Base-by-base conservation (phyloP, 1,284 basidiomycete genomes). In the Erythrobasidium hasegawianum region DNA sequence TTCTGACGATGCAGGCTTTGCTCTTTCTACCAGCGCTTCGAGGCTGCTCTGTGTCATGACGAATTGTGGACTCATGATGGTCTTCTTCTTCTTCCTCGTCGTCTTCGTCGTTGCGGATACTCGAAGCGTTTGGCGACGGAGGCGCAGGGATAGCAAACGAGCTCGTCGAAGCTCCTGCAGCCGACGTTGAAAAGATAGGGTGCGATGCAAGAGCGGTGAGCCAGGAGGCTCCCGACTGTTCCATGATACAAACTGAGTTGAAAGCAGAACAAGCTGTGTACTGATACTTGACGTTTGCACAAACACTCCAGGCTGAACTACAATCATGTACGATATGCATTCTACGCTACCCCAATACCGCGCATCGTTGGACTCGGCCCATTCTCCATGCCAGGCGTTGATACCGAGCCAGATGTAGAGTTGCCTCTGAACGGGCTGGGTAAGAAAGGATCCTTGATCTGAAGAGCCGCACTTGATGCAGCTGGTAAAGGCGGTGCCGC, bases 1-100 rank as follows among this genome's bases (percentile, higher is more conserved):
- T 90, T 71, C 90, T 67, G 16, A 72, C 57, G 5, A 69, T 38
- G 54, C 24, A 71, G 40, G 2, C 67, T 43, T 38, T 57, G 67
- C 38, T 71, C 68, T 49, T 18, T 9, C 18, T 27, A 40, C 33
- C 18, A 57, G 22, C 11, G 20, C 33, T 18, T 22, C 7, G 16
- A 10, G n/a, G 10, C 10, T 45, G 27, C 1, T 24, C 22, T 5
- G 39, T 3, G 24, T 20, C 8, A 33, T 16, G 1, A 24, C 20
- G n/a, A 24, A 16, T 7, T 3, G 20, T 29, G 8, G 50, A 16
- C 8, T 16, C n/a, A 14, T 47, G 4, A 18, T 24, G 45, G 16
- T 9, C 7, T 33, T 18, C 26, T 13, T 39, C 33, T n/a, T 56
- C 54, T n/a, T 56, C 27, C 13, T 38, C 52, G 16, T 64, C 61